Conservation (phyloP, 305 asterid genomes). For the Fraxinus paxiana region DNA sequence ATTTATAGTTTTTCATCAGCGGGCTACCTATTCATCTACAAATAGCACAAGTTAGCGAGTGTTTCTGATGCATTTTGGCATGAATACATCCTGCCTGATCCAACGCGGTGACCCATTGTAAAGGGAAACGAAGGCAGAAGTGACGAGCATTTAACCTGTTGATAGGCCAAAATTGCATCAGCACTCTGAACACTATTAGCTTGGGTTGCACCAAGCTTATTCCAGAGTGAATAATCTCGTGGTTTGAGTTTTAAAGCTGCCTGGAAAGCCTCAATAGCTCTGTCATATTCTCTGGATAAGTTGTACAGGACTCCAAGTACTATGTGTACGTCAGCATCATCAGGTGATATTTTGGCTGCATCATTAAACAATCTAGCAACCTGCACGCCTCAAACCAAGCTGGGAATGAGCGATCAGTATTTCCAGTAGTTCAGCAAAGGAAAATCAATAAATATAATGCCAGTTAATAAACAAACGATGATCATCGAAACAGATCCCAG, state of each 20-base stretch:
- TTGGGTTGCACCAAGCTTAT: constrained; percentile 99
- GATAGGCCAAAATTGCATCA: constrained; percentile 93
- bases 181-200: constrained; percentile 97
- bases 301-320: constrained; percentile 94
- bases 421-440: neutral
- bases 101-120: constrained; percentile 1
- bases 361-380: constrained; percentile 74
- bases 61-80: neutral
- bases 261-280: constrained; percentile 88
- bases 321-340: constrained; percentile 93
- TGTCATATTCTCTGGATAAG: constrained; percentile 83
- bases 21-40: neutral
- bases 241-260: constrained; percentile 93
- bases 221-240: constrained; percentile 95
- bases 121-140: neutral
- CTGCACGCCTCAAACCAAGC: constrained; percentile 37
- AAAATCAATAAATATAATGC: neutral
- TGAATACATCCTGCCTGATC: constrained; percentile 18
- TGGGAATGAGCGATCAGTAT: constrained; percentile 3
- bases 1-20: neutral
- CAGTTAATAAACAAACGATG: neutral
- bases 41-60: neutral
- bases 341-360: constrained; percentile 89
- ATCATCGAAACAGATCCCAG: constrained; percentile 3
- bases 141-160: constrained; percentile 51